These are phyloP conservation scores for Castanea sativa DNA, from an alignment of 306 rosid genomes.

Conservation along the genomic window DNA sequence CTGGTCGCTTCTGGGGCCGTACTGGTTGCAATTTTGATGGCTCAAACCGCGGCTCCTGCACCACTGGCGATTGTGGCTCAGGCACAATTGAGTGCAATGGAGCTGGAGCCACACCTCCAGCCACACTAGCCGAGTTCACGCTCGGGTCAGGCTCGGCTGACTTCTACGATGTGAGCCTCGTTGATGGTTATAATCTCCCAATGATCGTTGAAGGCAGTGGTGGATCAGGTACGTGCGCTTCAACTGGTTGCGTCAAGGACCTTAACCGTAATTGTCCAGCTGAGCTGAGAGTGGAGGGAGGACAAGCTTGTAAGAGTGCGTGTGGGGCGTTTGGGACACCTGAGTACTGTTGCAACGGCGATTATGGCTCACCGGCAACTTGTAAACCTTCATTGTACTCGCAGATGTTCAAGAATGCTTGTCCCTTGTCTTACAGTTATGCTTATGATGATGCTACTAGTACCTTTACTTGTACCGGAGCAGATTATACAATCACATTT, in stretches of 20 bases:
- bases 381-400: constrained; percentile 81
- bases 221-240: constrained; percentile 58
- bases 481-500: constrained; percentile 74
- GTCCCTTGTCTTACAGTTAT: constrained; percentile 84
- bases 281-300: constrained; percentile 52
- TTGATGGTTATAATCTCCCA: constrained; percentile 87
- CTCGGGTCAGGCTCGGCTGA: constrained; percentile 75
- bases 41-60: constrained; percentile 52
- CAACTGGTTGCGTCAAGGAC: constrained; percentile 72
- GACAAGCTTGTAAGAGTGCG: constrained; percentile 83
- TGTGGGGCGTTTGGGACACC: constrained; percentile 77
- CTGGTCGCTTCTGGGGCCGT: constrained; percentile 93
- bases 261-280: constrained; percentile 64
- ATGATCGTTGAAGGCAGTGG: constrained; percentile 63
- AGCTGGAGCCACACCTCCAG: constrained; percentile 75
- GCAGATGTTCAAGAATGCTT: constrained; percentile 69
- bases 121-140: constrained; percentile 88
- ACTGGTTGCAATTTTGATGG: constrained; percentile 62
- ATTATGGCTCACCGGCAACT: constrained; percentile 50
- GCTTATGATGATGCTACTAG: constrained; percentile 85
- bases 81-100: constrained; percentile 69
- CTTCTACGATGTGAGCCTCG: constrained; percentile 90
- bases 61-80: constrained; percentile 85
- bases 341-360: constrained; percentile 86
- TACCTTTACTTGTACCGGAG: constrained; percentile 70